phyloP scores from a whole-genome alignment of 257 asterid species.

The Thymus mandschuricus region DNA sequence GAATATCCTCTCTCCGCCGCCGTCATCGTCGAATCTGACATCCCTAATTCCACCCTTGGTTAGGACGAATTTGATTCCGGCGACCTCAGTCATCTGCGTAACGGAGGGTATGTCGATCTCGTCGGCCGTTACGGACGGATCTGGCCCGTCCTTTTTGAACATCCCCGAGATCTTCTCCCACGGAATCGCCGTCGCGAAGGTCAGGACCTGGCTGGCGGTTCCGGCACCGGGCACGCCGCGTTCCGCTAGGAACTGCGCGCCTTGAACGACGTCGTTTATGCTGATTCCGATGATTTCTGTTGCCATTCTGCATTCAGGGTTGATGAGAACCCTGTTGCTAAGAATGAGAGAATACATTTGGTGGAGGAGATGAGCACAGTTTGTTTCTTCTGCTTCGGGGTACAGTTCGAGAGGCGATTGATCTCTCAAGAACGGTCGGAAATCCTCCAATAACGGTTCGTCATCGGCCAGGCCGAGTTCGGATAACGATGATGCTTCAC shows the following conservation, averaged over 20 bases:
- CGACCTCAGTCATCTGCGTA: slow-evolving; percentile 28
- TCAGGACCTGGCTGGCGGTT: slow-evolving; percentile 13
- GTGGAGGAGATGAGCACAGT: slow-evolving; percentile 35
- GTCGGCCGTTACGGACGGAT: not conserved
- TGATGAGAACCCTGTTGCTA: not conserved
- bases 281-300: too few relatives aligned
- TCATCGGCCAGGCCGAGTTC: too few relatives aligned
- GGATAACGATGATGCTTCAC: not conserved
- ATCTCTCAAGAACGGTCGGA: slow-evolving; percentile 19
- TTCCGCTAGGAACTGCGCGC: too few relatives aligned
- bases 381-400: not conserved
- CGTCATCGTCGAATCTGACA: slow-evolving; percentile 35
- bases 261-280: too few relatives aligned
- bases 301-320: too few relatives aligned
- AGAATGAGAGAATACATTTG: slow-evolving; percentile 39
- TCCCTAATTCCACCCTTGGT: slow-evolving; percentile 38
- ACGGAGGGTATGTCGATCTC: slow-evolving; percentile 49
- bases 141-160: not conserved
- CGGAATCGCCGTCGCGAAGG: slow-evolving; percentile 19
- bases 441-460: not conserved
- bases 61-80: slow-evolving; percentile 32
- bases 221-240: not conserved
- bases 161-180: slow-evolving; percentile 20
- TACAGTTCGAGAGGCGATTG: slow-evolving; percentile 41
- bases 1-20: slow-evolving; percentile 13